Conservation (phyloP, 2,329 filamentous ascomycete genomes). For the Aureobasidium sp. region DNA sequence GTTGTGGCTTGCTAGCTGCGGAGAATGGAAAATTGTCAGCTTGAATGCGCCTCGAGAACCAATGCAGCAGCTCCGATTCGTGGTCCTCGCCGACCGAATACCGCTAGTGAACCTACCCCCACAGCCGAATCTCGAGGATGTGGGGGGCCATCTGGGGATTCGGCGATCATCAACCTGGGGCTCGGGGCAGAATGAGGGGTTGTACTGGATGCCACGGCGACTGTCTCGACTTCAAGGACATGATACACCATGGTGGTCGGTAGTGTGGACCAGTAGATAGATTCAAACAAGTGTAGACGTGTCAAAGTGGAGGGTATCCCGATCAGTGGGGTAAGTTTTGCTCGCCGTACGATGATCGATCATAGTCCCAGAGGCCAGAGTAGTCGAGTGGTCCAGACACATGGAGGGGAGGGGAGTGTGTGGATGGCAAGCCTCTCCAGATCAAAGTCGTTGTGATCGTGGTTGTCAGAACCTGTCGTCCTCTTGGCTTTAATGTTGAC, state of each 20-base stretch:
- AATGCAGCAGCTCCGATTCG: not conserved
- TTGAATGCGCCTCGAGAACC: not conserved
- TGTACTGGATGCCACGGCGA: not conserved
- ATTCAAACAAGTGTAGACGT: not conserved
- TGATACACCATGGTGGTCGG: not conserved
- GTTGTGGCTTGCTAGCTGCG: slow-evolving; percentile 3
- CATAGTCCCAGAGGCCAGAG: not conserved
- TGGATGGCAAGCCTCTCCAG: not conserved
- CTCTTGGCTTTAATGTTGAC: no score
- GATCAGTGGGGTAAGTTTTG: not conserved
- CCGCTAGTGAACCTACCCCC: not conserved
- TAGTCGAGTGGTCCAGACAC: not conserved
- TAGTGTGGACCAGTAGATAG: not conserved
- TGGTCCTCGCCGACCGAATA: not conserved
- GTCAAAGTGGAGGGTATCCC: not conserved
- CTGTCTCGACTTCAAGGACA: not conserved
- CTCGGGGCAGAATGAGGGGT: not conserved
- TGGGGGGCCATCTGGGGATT: not conserved
- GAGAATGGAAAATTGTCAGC: not conserved
- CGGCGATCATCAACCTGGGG: slow-evolving; percentile 5
- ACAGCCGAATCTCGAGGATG: not conserved
- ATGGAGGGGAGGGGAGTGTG: no score
- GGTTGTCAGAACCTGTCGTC: not conserved
- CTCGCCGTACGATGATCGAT: not conserved
- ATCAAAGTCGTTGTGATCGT: not conserved